A percentile compares a stretch with the other conserved stretches of the same genome.
Conservation (phyloP, 2,329 filamentous ascomycete genomes). For the Ascochyta rabiei region DNA sequence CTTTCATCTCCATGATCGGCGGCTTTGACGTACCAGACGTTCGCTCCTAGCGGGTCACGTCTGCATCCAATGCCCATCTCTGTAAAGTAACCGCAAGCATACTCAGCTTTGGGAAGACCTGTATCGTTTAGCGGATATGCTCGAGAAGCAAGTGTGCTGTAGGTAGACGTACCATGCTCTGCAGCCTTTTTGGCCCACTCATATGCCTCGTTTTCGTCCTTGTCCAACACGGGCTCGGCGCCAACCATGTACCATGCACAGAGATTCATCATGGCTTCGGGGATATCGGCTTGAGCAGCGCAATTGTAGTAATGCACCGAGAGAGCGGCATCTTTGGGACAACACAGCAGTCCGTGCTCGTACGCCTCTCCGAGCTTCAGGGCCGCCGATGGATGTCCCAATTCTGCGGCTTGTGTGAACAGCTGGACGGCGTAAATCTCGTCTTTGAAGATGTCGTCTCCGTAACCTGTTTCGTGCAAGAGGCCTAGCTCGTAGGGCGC, state of each 20-base stretch:
- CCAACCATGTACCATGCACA: constrained; percentile 99
- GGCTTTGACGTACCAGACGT: constrained; percentile 97
- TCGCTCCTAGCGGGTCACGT: constrained; percentile 92
- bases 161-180: constrained; percentile 70
- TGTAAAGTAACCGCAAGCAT: constrained; percentile 94
- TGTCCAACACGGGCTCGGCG: constrained; percentile 87
- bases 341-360: constrained; percentile 86
- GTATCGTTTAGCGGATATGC: constrained; percentile 20
- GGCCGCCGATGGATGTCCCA: constrained; percentile 86
- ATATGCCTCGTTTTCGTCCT: constrained; percentile 94
- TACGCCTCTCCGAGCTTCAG: constrained; percentile 95
- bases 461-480: constrained; percentile 90
- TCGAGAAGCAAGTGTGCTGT: not conserved
- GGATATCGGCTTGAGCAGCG: constrained; percentile 82
- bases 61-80: constrained; percentile 98
- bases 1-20: constrained; percentile 90
- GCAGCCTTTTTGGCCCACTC: constrained; percentile 93
- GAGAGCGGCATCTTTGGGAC: constrained; percentile 86
- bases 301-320: constrained; percentile 98
- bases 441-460: constrained; percentile 92
- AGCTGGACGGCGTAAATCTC: constrained; percentile 89
- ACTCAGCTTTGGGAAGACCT: constrained; percentile 78
- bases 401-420: constrained; percentile 90
- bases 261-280: constrained; percentile 94
- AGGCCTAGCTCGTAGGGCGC: constrained; percentile 90